phyloP scores from a whole-genome alignment of 192 early-diverging fungal genomes.

The Gigaspora rosea region DNA sequence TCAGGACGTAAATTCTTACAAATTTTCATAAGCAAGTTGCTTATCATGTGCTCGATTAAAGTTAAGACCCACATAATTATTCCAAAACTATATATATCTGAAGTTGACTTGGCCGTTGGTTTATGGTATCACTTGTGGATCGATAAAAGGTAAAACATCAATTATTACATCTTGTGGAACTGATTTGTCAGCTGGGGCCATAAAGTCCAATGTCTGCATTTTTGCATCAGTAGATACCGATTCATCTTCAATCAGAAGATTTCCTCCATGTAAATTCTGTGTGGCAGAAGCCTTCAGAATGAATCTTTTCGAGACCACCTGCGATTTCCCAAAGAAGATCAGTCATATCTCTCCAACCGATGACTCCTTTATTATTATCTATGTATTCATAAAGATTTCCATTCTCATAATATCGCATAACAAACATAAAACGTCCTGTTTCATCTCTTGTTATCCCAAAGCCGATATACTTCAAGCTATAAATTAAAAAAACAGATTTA shows the following conservation, averaged over 20 bases:
- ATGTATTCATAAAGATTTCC: background rate
- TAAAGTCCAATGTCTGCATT: background rate
- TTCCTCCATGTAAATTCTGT: slow-evolving; percentile 17
- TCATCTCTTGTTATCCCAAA: slow-evolving; percentile 14
- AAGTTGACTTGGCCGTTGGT: background rate
- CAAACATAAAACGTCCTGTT: background rate
- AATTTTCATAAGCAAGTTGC: background rate
- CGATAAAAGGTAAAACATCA: background rate
- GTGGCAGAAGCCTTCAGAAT: background rate
- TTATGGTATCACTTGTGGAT: background rate
- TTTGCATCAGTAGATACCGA: background rate
- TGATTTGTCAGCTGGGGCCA: background rate
- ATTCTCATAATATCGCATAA: slow-evolving; percentile 8
- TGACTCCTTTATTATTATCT: background rate
- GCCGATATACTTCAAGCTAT: background rate
- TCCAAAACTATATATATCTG: background rate
- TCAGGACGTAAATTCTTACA: background rate
- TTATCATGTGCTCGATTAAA: background rate
- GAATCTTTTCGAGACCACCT: background rate
- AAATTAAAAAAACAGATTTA: background rate
- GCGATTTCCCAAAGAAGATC: slow-evolving; percentile 8
- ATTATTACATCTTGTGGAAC: background rate
- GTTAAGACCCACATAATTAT: background rate
- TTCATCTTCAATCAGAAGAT: slow-evolving; percentile 2
- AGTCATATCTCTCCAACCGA: background rate